phyloP scores from a whole-genome alignment of 441 rosid species.

The Populus hybrid region DNA sequence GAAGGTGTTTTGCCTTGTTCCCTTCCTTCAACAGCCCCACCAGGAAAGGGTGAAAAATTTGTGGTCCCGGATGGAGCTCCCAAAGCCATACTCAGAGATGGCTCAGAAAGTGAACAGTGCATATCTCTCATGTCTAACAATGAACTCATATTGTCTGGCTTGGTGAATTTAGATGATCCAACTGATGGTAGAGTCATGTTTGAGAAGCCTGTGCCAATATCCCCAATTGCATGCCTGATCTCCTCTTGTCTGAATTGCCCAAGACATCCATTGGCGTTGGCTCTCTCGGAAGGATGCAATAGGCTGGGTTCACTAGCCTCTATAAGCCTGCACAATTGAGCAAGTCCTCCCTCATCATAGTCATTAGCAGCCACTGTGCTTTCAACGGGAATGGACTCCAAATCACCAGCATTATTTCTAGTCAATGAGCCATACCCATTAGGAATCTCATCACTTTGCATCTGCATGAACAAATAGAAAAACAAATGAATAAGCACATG shows the following conservation, averaged over 20 bases:
- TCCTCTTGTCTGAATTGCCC: conserved; percentile 47
- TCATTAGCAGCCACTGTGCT: conserved; percentile 31
- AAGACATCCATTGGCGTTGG: conserved; percentile 31
- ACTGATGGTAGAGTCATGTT: conserved; percentile 28
- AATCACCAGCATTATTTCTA: conserved; percentile 30
- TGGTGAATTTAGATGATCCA: conserved; percentile 35
- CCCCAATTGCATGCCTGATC: conserved; percentile 31
- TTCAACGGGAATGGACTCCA: conserved; percentile 36
- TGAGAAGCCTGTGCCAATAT: conserved; percentile 35
- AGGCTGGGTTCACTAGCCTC: conserved; percentile 46
- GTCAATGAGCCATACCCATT: conserved; percentile 43
- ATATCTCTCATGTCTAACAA: conserved; percentile 47
- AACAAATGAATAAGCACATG: conserved; percentile 10
- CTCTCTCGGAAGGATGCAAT: conserved; percentile 41
- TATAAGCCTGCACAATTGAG: conserved; percentile 43
- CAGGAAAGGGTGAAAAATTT: conserved; percentile 38
- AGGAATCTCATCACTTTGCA: conserved; percentile 38
- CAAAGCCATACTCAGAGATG: conserved; percentile 59
- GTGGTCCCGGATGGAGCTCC: conserved; percentile 44
- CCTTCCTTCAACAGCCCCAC: conserved; percentile 44
- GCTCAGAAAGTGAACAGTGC: conserved; percentile 50
- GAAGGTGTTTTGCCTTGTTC: conserved; percentile 39
- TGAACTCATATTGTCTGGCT: conserved; percentile 35
- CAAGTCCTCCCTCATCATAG: conserved; percentile 43
- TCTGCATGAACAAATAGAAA: conserved; percentile 27